A percentile compares a stretch with the other conserved stretches of the same genome.
Evolutionary conservation across 768 basidiomycete species (phyloP).

Genomic region (Leccinum rimulosum): DNA sequence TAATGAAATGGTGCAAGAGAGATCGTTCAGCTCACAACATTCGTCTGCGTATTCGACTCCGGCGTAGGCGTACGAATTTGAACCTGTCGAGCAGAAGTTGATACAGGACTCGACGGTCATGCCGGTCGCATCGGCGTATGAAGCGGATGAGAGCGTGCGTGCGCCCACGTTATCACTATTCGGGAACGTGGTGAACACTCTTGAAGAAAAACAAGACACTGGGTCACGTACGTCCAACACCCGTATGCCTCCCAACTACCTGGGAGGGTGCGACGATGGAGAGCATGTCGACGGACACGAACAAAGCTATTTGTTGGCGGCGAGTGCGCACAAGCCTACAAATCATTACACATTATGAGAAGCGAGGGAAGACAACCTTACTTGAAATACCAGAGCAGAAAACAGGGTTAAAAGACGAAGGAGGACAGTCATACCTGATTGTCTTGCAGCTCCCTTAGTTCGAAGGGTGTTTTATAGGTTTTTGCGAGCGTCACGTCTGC

Average conservation of each 20-base stretch:
- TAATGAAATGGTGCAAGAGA: not conserved
- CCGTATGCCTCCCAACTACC: constrained; percentile 55
- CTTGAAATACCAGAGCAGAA: constrained; percentile 3
- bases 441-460: not conserved
- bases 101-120: constrained; percentile 65
- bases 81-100: constrained; percentile 38
- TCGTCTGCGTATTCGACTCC: constrained; percentile 68
- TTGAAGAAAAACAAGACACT: constrained; percentile 11
- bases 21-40: constrained; percentile 48
- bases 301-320: not conserved
- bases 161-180: constrained; percentile 53
- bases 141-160: constrained; percentile 55
- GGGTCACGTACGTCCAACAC: constrained; percentile 55
- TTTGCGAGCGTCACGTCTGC: constrained; percentile 7
- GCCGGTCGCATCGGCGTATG: constrained; percentile 41
- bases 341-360: constrained; percentile 1
- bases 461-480: constrained; percentile 12
- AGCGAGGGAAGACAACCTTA: not conserved
- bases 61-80: constrained; percentile 52
- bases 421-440: constrained; percentile 9
- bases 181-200: constrained; percentile 2
- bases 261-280: constrained; percentile 38
- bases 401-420: constrained; percentile 1
- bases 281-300: not conserved
- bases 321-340: constrained; percentile 10